A percentile compares a stretch with the other conserved stretches of the same genome.
phyloP scores from a whole-genome alignment of 2,329 filamentous ascomycete genomes.

The Cryphonectria carpinicola region DNA sequence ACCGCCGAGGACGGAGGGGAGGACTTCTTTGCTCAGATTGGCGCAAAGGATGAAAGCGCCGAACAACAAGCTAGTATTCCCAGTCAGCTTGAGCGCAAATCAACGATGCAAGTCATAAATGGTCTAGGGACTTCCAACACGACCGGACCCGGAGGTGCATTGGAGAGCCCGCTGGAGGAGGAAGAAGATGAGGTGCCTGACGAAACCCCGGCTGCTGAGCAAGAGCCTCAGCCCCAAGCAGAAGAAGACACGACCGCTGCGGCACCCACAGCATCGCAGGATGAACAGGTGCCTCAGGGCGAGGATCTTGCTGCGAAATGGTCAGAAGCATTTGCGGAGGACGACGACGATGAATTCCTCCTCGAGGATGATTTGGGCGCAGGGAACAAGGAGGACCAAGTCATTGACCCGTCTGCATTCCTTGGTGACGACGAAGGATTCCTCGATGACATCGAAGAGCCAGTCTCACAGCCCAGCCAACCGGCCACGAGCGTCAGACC shows the following conservation, averaged over 20 bases:
- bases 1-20: conserved; percentile 49
- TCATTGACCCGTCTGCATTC: conserved; percentile 66
- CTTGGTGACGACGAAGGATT: conserved; percentile 87
- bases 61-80: conserved; percentile 33
- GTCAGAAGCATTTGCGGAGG: conserved; percentile 79
- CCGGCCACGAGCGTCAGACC: conserved; percentile 33
- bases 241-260: conserved; percentile 34
- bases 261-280: conserved; percentile 31
- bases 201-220: conserved; percentile 15
- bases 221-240: conserved; percentile 21
- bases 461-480: conserved; percentile 34
- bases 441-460: conserved; percentile 67
- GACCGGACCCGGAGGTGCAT: conserved; percentile 31
- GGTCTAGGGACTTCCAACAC: conserved; percentile 46
- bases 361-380: conserved; percentile 56
- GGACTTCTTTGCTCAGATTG: conserved; percentile 65
- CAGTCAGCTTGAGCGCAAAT: conserved; percentile 64
- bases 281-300: conserved; percentile 38
- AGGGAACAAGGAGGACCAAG: conserved; percentile 41
- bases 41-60: conserved; percentile 36
- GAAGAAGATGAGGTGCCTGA: conserved; percentile 32
- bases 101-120: conserved; percentile 68
- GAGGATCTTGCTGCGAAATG: conserved; percentile 80
- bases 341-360: conserved; percentile 68
- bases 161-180: conserved; percentile 40